phyloP scores from a whole-genome alignment of 345 rosid genomes.

The Populus pruinosa region DNA sequence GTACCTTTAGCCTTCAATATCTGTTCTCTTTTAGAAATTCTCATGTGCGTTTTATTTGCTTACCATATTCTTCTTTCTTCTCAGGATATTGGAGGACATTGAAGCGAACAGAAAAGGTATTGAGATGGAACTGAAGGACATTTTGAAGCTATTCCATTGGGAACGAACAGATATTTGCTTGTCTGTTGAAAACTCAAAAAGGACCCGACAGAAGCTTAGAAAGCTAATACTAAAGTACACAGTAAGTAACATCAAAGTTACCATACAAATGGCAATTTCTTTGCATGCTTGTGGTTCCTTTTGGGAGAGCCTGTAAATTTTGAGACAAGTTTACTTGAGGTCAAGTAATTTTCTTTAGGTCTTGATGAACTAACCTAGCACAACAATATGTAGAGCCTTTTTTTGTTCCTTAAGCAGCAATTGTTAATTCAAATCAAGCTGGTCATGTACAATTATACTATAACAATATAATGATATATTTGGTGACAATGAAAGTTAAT shows the following conservation, averaged over 20 bases:
- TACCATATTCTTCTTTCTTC: conserved; percentile 15
- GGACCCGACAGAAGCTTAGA: conserved; percentile 66
- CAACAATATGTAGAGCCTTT: not conserved
- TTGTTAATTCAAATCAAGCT: too few species aligned
- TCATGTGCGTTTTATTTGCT: conserved; percentile 12
- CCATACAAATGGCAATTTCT: not conserved
- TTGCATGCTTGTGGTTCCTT: not conserved
- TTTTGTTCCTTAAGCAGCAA: too few species aligned
- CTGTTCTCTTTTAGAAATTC: conserved; percentile 10
- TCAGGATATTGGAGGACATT: conserved; percentile 64
- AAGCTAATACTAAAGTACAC: conserved; percentile 73
- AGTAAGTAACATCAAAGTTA: conserved; percentile 41
- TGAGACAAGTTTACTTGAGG: not conserved
- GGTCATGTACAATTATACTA: too few species aligned
- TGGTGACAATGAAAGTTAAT: too few species aligned
- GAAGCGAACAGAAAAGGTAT: conserved; percentile 49
- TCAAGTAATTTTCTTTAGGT: not conserved
- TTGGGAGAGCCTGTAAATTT: not conserved
- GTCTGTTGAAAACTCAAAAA: conserved; percentile 53
- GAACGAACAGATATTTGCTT: conserved; percentile 55
- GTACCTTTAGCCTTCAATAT: not conserved
- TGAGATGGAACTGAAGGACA: conserved; percentile 62
- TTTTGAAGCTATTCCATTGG: conserved; percentile 73
- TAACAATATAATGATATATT: too few species aligned
- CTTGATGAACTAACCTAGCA: not conserved